phyloP scores from a whole-genome alignment of 2,329 filamentous ascomycete species.

The Fusarium oligoseptatum region DNA sequence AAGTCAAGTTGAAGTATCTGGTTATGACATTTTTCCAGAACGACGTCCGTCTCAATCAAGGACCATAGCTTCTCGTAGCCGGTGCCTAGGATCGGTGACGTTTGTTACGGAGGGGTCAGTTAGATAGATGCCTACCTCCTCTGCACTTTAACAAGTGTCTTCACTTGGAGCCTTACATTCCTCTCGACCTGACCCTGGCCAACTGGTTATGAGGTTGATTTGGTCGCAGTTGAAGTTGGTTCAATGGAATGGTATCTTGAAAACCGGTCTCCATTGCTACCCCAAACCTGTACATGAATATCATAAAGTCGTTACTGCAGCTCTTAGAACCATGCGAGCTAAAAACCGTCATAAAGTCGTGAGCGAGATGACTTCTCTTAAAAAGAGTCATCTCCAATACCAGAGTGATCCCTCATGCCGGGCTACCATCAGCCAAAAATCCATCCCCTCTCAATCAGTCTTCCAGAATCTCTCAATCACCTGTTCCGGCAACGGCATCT shows the following conservation, averaged over 20 bases:
- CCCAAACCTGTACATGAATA: not conserved
- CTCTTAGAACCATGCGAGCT: no score
- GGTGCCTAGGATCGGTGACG: no score
- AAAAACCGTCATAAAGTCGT: not conserved
- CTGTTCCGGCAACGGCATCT: not conserved
- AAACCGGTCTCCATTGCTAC: not conserved
- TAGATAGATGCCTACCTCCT: not conserved
- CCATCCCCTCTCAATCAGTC: not conserved
- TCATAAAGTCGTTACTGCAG: not conserved
- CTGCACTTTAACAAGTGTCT: not conserved
- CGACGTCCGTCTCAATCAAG: no score
- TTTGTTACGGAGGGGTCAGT: no score
- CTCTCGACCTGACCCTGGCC: slow-evolving; percentile 15
- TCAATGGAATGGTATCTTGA: not conserved
- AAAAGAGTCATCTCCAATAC: not conserved
- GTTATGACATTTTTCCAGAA: no score
- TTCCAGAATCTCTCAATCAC: not conserved
- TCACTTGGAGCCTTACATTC: slow-evolving; percentile 21
- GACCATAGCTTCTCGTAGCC: not conserved
- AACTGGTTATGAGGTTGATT: slow-evolving; percentile 21
- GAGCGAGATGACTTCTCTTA: not conserved
- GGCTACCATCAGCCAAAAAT: not conserved
- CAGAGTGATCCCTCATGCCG: not conserved
- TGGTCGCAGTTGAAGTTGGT: slow-evolving; percentile 13
- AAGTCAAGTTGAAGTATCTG: no score